Conservation (phyloP, 352 stramenopile genomes). For the Phytophthora vignae region DNA sequence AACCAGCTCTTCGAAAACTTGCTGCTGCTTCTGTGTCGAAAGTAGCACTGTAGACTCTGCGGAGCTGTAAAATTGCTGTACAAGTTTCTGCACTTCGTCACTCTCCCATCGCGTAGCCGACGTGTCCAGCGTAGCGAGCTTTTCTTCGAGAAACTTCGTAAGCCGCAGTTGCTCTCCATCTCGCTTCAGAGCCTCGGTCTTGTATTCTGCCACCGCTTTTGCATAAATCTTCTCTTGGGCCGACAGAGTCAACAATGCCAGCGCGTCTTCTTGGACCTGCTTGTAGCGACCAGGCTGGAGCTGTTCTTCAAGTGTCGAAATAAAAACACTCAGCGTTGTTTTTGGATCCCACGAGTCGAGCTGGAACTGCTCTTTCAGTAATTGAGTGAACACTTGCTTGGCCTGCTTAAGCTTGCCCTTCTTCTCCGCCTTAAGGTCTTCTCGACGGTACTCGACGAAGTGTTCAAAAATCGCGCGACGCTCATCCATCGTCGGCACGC, state of each 20-base stretch:
- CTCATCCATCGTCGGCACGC: conserved; percentile 80
- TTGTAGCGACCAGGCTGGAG: conserved; percentile 43
- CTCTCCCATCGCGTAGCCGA: conserved; percentile 28
- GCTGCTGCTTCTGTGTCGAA: conserved; percentile 29
- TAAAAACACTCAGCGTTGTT: conserved; percentile 61
- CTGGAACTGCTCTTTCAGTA: conserved; percentile 60
- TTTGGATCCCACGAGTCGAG: conserved; percentile 53
- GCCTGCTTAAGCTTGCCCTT: conserved; percentile 76
- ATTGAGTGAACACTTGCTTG: conserved; percentile 56
- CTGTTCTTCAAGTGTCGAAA: conserved; percentile 56
- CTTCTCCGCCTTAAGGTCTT: conserved; percentile 81
- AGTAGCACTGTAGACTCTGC: conserved; percentile 29
- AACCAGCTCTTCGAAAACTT: conserved; percentile 39
- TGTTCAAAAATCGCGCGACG: conserved; percentile 82
- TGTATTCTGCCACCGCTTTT: conserved; percentile 51
- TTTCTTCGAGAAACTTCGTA: conserved; percentile 41
- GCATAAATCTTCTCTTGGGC: conserved; percentile 65
- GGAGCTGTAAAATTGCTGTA: conserved; percentile 40
- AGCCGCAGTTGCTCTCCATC: conserved; percentile 44
- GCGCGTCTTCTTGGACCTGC: conserved; percentile 46
- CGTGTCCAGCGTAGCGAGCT: conserved; percentile 29
- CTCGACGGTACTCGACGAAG: conserved; percentile 76
- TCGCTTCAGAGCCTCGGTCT: conserved; percentile 41
- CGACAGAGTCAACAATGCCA: conserved; percentile 49
- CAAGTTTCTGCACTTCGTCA: conserved; percentile 30